phyloP scores from a whole-genome alignment of 2,329 filamentous ascomycete species.

The Trichocomaceae sp. region DNA sequence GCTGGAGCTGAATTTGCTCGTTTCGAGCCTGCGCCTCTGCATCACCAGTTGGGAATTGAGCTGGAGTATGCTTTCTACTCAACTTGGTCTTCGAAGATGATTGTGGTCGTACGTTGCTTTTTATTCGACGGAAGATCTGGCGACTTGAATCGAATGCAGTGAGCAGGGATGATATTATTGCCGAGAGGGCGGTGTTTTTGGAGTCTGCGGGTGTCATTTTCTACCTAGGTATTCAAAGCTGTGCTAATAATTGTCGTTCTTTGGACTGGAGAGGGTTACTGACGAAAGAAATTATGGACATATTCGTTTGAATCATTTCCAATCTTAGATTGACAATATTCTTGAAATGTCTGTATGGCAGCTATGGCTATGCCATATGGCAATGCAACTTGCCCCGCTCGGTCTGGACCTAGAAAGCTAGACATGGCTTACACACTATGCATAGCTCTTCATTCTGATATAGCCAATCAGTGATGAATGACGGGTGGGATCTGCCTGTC shows the following conservation, averaged over 20 bases:
- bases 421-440: no score
- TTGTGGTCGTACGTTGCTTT: conserved; percentile 20
- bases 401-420: no score
- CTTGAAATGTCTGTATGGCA: no score
- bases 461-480: neutral
- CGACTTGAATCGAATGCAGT: conserved; percentile 7
- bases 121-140: conserved; percentile 6
- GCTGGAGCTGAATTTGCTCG: neutral
- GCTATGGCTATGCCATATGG: no score
- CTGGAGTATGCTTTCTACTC: neutral
- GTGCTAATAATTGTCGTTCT: neutral
- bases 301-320: neutral
- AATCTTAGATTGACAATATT: no score
- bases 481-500: neutral
- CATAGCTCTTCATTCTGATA: no score
- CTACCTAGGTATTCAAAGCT: neutral
- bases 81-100: neutral
- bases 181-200: neutral
- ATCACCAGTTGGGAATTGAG: neutral
- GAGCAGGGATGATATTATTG: conserved; percentile 5
- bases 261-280: neutral
- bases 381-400: neutral
- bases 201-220: neutral
- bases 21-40: neutral
- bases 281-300: neutral